Evolutionary conservation across 192 early-diverging fungal species (phyloP).

Genomic region (Linnemannia schmuckeri): DNA sequence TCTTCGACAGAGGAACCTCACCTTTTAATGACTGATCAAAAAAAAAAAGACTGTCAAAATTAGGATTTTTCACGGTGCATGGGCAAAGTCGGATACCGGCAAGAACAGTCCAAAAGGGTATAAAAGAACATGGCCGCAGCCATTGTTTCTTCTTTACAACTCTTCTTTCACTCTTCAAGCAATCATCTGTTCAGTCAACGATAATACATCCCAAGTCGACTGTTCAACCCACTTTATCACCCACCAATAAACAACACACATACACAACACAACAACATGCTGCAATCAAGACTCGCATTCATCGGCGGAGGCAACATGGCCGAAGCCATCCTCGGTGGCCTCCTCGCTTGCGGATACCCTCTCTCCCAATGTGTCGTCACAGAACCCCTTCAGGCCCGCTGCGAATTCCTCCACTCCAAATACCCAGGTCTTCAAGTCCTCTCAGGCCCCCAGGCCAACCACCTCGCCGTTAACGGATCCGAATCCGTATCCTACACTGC

Average conservation of each 20-base stretch:
- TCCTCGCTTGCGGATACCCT: constrained; percentile 82
- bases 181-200: not conserved
- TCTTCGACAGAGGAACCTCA: not conserved
- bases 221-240: too few species aligned
- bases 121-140: not conserved
- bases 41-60: not conserved
- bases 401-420: constrained; percentile 70
- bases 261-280: not conserved
- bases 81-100: not conserved
- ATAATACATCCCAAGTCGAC: too few species aligned
- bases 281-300: constrained; percentile 66
- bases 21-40: not conserved
- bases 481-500: constrained; percentile 11
- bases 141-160: not conserved
- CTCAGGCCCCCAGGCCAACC: constrained; percentile 67
- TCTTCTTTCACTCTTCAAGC: not conserved
- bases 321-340: constrained; percentile 90
- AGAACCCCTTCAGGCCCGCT: constrained; percentile 79
- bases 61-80: constrained; percentile 6
- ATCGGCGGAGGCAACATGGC: constrained; percentile 98
- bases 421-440: constrained; percentile 73
- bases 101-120: not conserved
- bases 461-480: constrained; percentile 69
- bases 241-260: not conserved
- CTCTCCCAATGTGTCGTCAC: constrained; percentile 79